Conservation (phyloP, 1,139 yeast genomes). For the Geotrichum carabidarum region DNA sequence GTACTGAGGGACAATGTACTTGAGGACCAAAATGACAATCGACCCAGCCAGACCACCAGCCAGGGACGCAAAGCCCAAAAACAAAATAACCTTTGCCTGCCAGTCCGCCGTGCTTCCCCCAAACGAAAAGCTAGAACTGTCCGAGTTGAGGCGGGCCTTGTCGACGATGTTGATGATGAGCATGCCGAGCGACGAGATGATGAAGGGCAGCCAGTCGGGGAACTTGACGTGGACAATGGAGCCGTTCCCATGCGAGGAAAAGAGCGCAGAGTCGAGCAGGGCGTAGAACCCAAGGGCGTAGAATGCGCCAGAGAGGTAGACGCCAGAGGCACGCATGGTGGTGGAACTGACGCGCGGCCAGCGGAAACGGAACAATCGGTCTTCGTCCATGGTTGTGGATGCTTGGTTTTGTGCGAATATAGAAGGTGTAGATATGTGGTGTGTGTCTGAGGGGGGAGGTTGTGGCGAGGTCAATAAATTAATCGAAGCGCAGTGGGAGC, state of each 20-base stretch:
- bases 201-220: slow-evolving; percentile 86
- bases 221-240: slow-evolving; percentile 82
- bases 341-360: slow-evolving; percentile 49
- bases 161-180: slow-evolving; percentile 87
- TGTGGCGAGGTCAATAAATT: not conserved
- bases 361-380: slow-evolving; percentile 28
- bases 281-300: slow-evolving; percentile 89
- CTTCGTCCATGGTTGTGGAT: slow-evolving; percentile 5
- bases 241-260: slow-evolving; percentile 78
- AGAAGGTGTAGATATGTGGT: not conserved
- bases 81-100: slow-evolving; percentile 88
- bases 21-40: slow-evolving; percentile 77
- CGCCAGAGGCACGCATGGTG: slow-evolving; percentile 68
- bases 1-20: slow-evolving; percentile 74
- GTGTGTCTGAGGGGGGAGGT: not conserved
- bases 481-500: not conserved
- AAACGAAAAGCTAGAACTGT: slow-evolving; percentile 46
- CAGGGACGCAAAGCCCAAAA: slow-evolving; percentile 83
- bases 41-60: slow-evolving; percentile 96
- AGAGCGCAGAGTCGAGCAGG: slow-evolving; percentile 82
- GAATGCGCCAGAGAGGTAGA: slow-evolving; percentile 66
- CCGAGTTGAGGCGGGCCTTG: slow-evolving; percentile 64
- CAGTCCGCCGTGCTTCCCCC: slow-evolving; percentile 62
- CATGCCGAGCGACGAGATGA: slow-evolving; percentile 88
- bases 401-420: not conserved